phyloP scores from a whole-genome alignment of 768 basidiomycete genomes.

The Lanmaoa pseudosensibilis region DNA sequence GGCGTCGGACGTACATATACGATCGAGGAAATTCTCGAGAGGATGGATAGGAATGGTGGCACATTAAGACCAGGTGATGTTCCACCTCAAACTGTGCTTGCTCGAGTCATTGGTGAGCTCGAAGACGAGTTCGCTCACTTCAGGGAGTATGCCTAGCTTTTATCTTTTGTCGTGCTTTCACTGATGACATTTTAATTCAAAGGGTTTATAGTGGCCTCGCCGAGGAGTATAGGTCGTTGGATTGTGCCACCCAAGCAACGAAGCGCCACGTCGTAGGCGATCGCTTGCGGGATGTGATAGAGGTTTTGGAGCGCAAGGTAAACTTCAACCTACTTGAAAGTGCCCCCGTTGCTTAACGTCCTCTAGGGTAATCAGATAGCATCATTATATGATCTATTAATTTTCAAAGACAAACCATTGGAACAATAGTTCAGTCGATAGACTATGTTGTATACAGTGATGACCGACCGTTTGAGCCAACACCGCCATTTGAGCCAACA shows the following conservation, averaged over 20 bases:
- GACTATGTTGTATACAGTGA: constrained; percentile 1
- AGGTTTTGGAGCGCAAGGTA: constrained; percentile 90
- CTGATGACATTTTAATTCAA: constrained; percentile 13
- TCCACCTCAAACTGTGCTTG: constrained; percentile 87
- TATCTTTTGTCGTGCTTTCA: neutral
- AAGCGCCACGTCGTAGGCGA: constrained; percentile 85
- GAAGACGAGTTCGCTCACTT: constrained; percentile 96
- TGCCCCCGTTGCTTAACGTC: neutral
- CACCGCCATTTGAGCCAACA: too few relatives aligned
- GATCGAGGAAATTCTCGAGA: constrained; percentile 28
- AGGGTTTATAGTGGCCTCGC: constrained; percentile 91
- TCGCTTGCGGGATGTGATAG: constrained; percentile 89
- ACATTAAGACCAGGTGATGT: constrained; percentile 36
- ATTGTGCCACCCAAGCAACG: constrained; percentile 74
- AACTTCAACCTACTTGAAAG: constrained; percentile 5
- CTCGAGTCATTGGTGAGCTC: constrained; percentile 79
- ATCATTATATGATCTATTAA: constrained; percentile 81
- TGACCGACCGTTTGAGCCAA: too few relatives aligned
- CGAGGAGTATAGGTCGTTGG: constrained; percentile 90
- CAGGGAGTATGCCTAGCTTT: constrained; percentile 65
- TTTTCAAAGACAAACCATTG: constrained; percentile 68
- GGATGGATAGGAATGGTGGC: constrained; percentile 27
- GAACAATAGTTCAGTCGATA: constrained; percentile 5
- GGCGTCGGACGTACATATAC: constrained; percentile 9
- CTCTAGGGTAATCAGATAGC: constrained; percentile 89